A percentile compares a stretch with the other conserved stretches of the same genome.
Evolutionary conservation across 352 stramenopile species (phyloP).

Genomic region (Pythium periplocum): DNA sequence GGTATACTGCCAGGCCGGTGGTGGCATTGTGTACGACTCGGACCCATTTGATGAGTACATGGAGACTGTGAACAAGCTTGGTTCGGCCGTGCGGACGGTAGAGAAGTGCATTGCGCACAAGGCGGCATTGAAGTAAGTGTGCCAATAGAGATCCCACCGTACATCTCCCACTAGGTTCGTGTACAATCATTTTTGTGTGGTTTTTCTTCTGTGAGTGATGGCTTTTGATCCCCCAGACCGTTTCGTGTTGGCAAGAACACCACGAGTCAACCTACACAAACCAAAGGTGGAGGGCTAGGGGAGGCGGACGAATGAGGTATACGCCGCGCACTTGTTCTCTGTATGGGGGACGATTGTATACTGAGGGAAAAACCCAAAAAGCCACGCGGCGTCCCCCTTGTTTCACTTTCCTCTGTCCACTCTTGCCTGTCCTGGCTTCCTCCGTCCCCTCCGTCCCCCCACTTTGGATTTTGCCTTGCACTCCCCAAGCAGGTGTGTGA

Average conservation of each 20-base stretch:
- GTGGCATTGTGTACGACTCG: slow-evolving; percentile 88
- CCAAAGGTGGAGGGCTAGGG: no score
- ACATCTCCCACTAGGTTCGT: no score
- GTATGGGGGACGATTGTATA: no score
- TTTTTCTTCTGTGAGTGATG: no score
- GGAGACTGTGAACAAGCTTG: slow-evolving; percentile 88
- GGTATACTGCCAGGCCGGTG: slow-evolving; percentile 81
- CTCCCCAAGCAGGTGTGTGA: slow-evolving; percentile 4
- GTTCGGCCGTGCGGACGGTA: slow-evolving; percentile 75
- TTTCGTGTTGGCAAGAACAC: no score
- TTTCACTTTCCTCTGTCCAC: not conserved
- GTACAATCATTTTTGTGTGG: no score
- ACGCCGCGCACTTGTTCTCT: no score
- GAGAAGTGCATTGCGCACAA: slow-evolving; percentile 66
- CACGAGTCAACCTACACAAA: no score
- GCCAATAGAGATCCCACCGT: no score
- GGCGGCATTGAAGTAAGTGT: slow-evolving; percentile 5
- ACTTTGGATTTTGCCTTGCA: slow-evolving; percentile 44
- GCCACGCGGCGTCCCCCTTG: not conserved
- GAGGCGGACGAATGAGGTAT: no score
- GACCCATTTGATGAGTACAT: slow-evolving; percentile 83
- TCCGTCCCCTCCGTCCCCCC: slow-evolving; percentile 5
- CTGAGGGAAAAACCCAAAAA: slow-evolving; percentile 1
- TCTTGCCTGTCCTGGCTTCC: slow-evolving; percentile 5
- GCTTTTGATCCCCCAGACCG: no score